Evolutionary conservation across 306 rosid genomes (phyloP).

Genomic region (Fagus sylvatica): DNA sequence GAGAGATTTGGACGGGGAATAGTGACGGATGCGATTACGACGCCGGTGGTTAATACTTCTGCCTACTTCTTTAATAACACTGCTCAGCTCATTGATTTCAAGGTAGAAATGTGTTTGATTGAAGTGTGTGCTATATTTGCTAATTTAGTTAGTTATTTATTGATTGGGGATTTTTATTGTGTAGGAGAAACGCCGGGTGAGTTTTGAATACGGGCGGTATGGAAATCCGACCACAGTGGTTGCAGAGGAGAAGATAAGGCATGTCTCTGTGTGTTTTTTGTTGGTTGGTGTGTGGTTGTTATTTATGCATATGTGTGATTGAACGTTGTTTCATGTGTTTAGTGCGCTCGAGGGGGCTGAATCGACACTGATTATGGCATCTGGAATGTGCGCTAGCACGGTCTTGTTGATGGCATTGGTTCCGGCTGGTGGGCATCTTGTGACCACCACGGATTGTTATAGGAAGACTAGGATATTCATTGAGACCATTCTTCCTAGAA

Average conservation of each 20-base stretch:
- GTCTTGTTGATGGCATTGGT: constrained; percentile 80
- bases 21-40: constrained; percentile 84
- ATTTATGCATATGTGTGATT: not conserved
- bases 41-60: constrained; percentile 90
- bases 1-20: constrained; percentile 90
- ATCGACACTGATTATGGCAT: constrained; percentile 83
- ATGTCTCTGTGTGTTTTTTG: constrained; percentile 13
- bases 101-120: constrained; percentile 45
- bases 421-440: constrained; percentile 96
- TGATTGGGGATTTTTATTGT: not conserved
- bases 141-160: not conserved
- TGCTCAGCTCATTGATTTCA: constrained; percentile 80
- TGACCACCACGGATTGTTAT: constrained; percentile 95
- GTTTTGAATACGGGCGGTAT: constrained; percentile 95
- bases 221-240: constrained; percentile 94
- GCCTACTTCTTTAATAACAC: constrained; percentile 79
- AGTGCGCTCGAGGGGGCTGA: constrained; percentile 98
- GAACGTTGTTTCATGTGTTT: constrained; percentile 25
- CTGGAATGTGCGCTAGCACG: constrained; percentile 94
- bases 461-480: constrained; percentile 93
- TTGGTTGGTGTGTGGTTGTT: constrained; percentile 9
- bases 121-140: not conserved
- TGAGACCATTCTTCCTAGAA: constrained; percentile 81
- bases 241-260: constrained; percentile 93
- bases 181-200: constrained; percentile 75